A percentile compares a stretch with the other conserved stretches of the same genome.
Evolutionary conservation across 2,329 filamentous ascomycete species (phyloP).

Genomic region (Exophiala sp.): DNA sequence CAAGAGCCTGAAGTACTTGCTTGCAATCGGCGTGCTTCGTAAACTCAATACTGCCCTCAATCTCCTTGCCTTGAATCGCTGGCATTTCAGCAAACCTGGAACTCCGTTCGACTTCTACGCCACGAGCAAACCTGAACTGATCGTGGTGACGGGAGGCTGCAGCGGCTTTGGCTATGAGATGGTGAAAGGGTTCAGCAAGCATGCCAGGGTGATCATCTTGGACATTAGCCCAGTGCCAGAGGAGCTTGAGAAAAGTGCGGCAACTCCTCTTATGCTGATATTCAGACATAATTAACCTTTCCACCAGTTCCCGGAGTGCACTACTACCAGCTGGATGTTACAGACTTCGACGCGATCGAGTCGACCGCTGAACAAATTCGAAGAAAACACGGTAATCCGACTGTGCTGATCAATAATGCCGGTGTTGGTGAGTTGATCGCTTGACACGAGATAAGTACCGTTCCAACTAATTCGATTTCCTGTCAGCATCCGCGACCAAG

Average conservation of each 20-base stretch:
- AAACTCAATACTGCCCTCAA: constrained; percentile 54
- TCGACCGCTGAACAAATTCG: constrained; percentile 44
- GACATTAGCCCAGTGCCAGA: constrained; percentile 52
- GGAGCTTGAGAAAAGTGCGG: constrained; percentile 22
- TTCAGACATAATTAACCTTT: neutral
- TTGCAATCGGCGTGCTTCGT: constrained; percentile 51
- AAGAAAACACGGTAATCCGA: constrained; percentile 59
- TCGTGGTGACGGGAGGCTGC: constrained; percentile 58
- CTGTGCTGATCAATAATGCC: constrained; percentile 70
- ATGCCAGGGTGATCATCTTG: constrained; percentile 66
- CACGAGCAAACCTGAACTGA: constrained; percentile 33
- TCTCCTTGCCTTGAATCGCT: constrained; percentile 40
- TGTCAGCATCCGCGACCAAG: constrained; percentile 46
- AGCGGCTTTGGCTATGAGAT: constrained; percentile 69
- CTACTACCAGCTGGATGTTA: constrained; percentile 69
- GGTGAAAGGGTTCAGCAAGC: constrained; percentile 63
- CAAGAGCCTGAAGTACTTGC: constrained; percentile 43
- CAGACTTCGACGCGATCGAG: constrained; percentile 54
- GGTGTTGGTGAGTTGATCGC: constrained; percentile 50
- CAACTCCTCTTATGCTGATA: neutral
- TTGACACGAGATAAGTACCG: neutral
- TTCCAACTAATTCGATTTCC: neutral
- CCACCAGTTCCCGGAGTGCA: constrained; percentile 47
- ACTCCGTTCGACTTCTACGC: constrained; percentile 30
- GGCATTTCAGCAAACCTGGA: constrained; percentile 39